Base-by-base conservation (phyloP, 371 early-diverging fungal genomes). In the Mucor saturninus region DNA sequence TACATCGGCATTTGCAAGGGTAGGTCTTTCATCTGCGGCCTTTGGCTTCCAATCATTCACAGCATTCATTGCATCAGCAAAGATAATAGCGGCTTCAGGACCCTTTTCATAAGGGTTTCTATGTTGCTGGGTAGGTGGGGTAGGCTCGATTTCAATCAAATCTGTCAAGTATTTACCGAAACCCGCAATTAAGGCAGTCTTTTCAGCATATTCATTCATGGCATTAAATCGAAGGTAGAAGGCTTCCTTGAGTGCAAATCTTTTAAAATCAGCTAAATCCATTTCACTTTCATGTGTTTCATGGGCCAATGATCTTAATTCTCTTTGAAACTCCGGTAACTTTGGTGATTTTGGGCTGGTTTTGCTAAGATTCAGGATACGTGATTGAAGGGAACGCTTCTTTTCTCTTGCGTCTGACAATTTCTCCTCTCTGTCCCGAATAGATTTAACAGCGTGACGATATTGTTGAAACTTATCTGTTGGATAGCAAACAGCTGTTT, bases 191-290 rank as follows among this genome's bases (percentile, higher is more conserved):
- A 81, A 65, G 2, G 76, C 68, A 4, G 69, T 61, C 60, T 81
- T 81, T 54, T 79, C 74, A 3, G 79, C 79, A 67, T 72, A 75
- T 35, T 79, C 82, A 40, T 65, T 63, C 72, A 79, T 64, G 4
- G 82, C 79, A 61, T 81, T 81, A 48, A 81, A 77, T n/a, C 79
- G 72, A 42, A 79, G 49, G 54, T 81, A 81, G 53, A 81, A 79
- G 1, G 82, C 82, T 55, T 81, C 82, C 21, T 74, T 75, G 3
- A 81, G 38, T 1, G 82, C 82, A 65, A 79, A 79, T 38, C 82
- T 74, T 55, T 81, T 81, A 31, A 76, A 81, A 50, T 81, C 77
- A 2, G 79, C 74, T 57, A 81, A 61, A 50, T 79, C 82, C 67
- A 73, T 62, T 46, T 81, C 82, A 15, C 62, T 73, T 32, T 75